These are phyloP conservation scores for Spinacia oleracea DNA, from an alignment of 179 eudicot genomes.

Conservation along the genomic window DNA sequence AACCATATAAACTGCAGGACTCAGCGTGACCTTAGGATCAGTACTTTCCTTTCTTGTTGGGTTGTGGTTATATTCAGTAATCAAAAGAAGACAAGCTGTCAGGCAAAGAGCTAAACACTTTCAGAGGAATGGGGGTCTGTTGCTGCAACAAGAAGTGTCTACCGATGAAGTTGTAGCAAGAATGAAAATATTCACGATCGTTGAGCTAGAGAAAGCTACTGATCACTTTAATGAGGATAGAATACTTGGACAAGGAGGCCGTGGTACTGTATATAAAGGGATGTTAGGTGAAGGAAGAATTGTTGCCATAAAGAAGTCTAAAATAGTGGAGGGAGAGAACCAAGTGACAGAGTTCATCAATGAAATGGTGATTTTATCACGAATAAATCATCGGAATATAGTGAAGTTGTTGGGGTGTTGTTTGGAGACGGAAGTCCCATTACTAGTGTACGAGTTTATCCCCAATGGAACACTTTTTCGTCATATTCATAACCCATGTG, in stretches of 20 bases:
- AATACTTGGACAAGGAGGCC: constrained; percentile 51
- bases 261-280: constrained; percentile 31
- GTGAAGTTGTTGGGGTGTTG: constrained; percentile 48
- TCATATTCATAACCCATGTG: constrained; percentile 32
- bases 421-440: constrained; percentile 45
- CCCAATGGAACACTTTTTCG: constrained; percentile 37
- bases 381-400: constrained; percentile 40
- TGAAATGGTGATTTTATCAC: constrained; percentile 45
- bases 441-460: constrained; percentile 46
- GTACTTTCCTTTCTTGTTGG: not conserved
- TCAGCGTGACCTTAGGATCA: constrained; percentile 12
- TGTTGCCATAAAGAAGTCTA: constrained; percentile 43
- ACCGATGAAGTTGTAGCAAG: constrained; percentile 31
- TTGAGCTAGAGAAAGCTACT: constrained; percentile 41
- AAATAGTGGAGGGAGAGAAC: constrained; percentile 21
- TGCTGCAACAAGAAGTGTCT: constrained; percentile 31
- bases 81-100: constrained; percentile 18
- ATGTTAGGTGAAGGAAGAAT: constrained; percentile 28
- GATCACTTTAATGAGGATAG: constrained; percentile 34
- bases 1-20: constrained; percentile 3
- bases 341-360: constrained; percentile 42
- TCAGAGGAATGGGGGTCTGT: constrained; percentile 38
- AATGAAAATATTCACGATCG: constrained; percentile 34
- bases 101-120: constrained; percentile 26
- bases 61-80: constrained; percentile 7